A percentile compares a stretch with the other conserved stretches of the same genome.
These are phyloP conservation scores for Meyerozyma elateridarum DNA, from an alignment of 1,139 yeast species.

Conservation along the genomic window DNA sequence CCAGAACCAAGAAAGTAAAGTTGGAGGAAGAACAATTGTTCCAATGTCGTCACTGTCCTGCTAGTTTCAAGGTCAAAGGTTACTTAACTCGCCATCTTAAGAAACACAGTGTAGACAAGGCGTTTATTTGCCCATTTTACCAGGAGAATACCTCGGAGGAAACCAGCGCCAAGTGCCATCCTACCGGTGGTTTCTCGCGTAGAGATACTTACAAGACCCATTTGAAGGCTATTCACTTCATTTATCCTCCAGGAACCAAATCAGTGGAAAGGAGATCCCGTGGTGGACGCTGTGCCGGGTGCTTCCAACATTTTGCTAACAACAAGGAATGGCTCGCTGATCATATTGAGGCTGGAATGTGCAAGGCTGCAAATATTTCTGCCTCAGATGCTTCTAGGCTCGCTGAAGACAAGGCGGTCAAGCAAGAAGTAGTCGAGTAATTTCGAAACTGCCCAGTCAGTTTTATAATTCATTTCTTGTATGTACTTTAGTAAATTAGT, in stretches of 20 bases:
- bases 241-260: slow-evolving; percentile 56
- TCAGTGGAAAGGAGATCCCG: slow-evolving; percentile 38
- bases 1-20: slow-evolving; percentile 5
- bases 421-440: no score
- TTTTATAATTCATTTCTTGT: no score
- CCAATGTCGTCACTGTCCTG: slow-evolving; percentile 42
- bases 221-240: slow-evolving; percentile 52
- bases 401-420: no score
- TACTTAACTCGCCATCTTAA: slow-evolving; percentile 53
- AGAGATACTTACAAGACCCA: slow-evolving; percentile 58
- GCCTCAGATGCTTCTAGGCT: no score
- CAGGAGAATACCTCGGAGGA: slow-evolving; percentile 23
- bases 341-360: slow-evolving; percentile 45
- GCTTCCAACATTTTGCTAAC: slow-evolving; percentile 45
- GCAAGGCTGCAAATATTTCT: slow-evolving; percentile 42
- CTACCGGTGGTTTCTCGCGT: slow-evolving; percentile 56
- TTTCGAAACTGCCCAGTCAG: no score
- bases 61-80: slow-evolving; percentile 50
- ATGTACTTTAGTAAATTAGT: no score
- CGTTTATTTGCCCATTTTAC: slow-evolving; percentile 53
- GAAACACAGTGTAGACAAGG: slow-evolving; percentile 47
- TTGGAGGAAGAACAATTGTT: slow-evolving; percentile 10
- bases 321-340: slow-evolving; percentile 47
- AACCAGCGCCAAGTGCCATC: slow-evolving; percentile 48
- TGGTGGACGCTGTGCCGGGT: slow-evolving; percentile 55